A percentile compares a stretch with the other conserved stretches of the same genome.
Evolutionary conservation across 192 early-diverging fungal genomes (phyloP).

Genomic region (Umbelopsis sp.): DNA sequence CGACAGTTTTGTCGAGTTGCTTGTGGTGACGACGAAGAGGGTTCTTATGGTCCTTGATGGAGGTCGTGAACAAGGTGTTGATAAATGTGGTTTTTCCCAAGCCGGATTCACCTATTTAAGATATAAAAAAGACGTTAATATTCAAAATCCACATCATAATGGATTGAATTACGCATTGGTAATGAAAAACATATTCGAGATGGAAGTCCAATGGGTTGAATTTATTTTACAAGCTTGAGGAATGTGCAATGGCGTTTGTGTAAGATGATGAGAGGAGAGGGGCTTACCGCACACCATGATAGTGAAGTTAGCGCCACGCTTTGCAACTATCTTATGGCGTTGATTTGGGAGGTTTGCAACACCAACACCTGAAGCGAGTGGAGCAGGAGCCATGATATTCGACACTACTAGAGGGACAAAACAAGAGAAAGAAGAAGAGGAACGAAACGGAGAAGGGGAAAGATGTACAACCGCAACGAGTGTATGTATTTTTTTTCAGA

Average conservation of each 20-base stretch:
- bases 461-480: background rate
- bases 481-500: background rate
- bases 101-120: conserved; percentile 81
- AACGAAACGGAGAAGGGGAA: conserved; percentile 9
- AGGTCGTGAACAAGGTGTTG: conserved; percentile 95
- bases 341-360: conserved; percentile 95
- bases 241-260: background rate
- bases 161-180: background rate
- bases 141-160: background rate
- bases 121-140: background rate
- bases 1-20: conserved; percentile 93
- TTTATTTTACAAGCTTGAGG: background rate
- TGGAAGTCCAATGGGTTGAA: too few species aligned
- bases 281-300: conserved; percentile 94
- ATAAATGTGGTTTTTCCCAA: conserved; percentile 96
- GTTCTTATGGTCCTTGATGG: conserved; percentile 45
- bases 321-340: conserved; percentile 88
- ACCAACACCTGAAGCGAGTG: conserved; percentile 58
- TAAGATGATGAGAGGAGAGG: conserved; percentile 8
- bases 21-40: conserved; percentile 76
- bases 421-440: background rate
- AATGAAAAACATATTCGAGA: background rate
- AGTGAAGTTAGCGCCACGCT: conserved; percentile 94
- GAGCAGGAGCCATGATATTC: conserved; percentile 20
- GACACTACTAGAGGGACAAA: conserved; percentile 1